Conservation (phyloP, 1,284 basidiomycete genomes). For the Ustilago sp. region DNA sequence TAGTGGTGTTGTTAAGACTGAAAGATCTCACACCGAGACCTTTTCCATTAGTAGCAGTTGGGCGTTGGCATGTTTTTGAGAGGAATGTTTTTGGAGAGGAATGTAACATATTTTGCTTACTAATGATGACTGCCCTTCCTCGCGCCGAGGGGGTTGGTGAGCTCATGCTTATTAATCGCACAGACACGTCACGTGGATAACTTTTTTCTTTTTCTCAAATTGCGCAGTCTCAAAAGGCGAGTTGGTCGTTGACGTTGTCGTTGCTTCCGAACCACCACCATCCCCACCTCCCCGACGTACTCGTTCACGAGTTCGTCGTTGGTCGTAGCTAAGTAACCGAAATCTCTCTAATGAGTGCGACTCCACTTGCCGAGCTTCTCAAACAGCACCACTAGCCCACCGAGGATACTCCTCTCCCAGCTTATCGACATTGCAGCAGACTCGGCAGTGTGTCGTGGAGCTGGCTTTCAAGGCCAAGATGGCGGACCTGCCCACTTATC, state of each 20-base stretch:
- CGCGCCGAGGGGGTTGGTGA: too few relatives aligned
- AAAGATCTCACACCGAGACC: not conserved
- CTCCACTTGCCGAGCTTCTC: not conserved
- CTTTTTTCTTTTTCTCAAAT: not conserved
- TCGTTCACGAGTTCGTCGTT: too few relatives aligned
- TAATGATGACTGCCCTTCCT: too few relatives aligned
- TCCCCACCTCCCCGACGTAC: too few relatives aligned
- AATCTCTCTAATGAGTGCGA: not conserved
- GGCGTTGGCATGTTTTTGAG: too few relatives aligned
- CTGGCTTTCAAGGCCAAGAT: not conserved
- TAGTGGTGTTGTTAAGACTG: not conserved
- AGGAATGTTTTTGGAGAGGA: too few relatives aligned
- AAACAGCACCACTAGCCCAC: not conserved
- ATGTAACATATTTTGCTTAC: too few relatives aligned
- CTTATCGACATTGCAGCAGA: not conserved
- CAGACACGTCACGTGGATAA: not conserved
- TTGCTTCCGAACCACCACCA: too few relatives aligned
- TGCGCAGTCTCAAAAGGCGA: not conserved
- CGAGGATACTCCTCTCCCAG: not conserved
- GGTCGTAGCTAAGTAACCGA: too few relatives aligned
- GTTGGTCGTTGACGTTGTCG: too few relatives aligned
- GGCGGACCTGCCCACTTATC: constrained; percentile 28
- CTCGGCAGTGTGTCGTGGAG: not conserved
- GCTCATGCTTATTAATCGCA: not conserved
- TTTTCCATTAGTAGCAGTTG: too few relatives aligned